A percentile compares a stretch with the other conserved stretches of the same genome.
These are phyloP conservation scores for Nicotiana tabacum DNA, from an alignment of 257 asterid genomes.

Conservation along the genomic window DNA sequence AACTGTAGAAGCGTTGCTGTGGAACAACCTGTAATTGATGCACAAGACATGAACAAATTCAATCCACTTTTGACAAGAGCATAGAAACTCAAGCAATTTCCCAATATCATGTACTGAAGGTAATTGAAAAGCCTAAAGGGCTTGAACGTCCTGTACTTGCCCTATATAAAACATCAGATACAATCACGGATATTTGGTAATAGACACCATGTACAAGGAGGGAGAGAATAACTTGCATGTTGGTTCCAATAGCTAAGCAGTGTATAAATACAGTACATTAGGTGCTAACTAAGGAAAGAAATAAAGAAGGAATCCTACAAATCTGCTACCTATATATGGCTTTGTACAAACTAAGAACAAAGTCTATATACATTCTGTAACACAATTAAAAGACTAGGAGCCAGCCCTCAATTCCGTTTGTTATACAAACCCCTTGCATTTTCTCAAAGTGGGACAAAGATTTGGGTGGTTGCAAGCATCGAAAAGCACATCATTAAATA, in stretches of 20 bases:
- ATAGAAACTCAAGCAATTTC: not conserved
- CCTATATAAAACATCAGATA: not conserved
- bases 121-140: not conserved
- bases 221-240: no score
- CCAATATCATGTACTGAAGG: not conserved
- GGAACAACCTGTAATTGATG: slow-evolving; percentile 61
- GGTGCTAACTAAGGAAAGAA: no score
- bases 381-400: not conserved
- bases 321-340: no score
- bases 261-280: no score
- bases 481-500: not conserved
- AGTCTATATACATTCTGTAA: no score
- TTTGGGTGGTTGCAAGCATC: not conserved
- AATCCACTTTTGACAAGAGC: not conserved
- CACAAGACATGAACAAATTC: slow-evolving; percentile 1
- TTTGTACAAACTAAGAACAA: no score
- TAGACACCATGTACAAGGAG: not conserved
- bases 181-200: not conserved
- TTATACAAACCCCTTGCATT: not conserved
- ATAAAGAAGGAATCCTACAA: no score
- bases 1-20: slow-evolving; percentile 47
- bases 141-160: not conserved
- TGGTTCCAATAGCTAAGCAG: no score
- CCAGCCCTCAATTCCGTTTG: not conserved
- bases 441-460: not conserved